Percentiles rank a stretch among this genome's conserved stretches.
These are phyloP conservation scores for Triticum timopheevii DNA, from an alignment of 176 grass and related monocot genomes.

Conservation along the genomic window DNA sequence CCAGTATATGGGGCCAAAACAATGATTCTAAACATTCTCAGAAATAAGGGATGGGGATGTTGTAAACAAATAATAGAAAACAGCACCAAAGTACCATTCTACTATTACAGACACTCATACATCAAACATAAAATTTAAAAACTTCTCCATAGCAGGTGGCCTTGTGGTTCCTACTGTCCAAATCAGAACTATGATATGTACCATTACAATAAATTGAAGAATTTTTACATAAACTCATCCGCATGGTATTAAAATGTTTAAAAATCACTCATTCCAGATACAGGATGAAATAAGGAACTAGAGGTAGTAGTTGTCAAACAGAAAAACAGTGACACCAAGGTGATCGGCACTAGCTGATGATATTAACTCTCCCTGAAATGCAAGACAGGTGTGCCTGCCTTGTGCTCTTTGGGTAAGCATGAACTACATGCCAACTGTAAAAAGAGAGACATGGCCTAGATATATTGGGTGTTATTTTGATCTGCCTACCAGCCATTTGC, in stretches of 20 bases:
- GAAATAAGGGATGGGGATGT: neutral
- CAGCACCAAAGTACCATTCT: neutral
- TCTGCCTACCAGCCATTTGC: neutral
- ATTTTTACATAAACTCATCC: neutral
- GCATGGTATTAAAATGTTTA: neutral
- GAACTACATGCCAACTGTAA: neutral
- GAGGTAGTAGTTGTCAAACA: neutral
- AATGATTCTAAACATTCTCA: neutral
- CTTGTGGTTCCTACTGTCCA: neutral
- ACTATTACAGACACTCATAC: neutral
- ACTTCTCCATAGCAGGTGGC: neutral
- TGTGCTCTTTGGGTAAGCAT: neutral
- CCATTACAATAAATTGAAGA: neutral
- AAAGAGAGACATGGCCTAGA: neutral
- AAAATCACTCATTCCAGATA: neutral
- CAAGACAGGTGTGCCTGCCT: neutral
- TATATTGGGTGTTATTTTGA: neutral
- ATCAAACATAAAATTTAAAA: neutral
- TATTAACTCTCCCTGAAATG: neutral
- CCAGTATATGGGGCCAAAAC: neutral
- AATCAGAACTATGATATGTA: neutral
- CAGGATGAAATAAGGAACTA: neutral
- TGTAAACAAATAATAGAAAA: constrained; percentile 2
- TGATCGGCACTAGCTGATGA: neutral
- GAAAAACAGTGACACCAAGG: neutral